Evolutionary conservation across 2,329 filamentous ascomycete species (phyloP).

Genomic region (Alternaria sp.): DNA sequence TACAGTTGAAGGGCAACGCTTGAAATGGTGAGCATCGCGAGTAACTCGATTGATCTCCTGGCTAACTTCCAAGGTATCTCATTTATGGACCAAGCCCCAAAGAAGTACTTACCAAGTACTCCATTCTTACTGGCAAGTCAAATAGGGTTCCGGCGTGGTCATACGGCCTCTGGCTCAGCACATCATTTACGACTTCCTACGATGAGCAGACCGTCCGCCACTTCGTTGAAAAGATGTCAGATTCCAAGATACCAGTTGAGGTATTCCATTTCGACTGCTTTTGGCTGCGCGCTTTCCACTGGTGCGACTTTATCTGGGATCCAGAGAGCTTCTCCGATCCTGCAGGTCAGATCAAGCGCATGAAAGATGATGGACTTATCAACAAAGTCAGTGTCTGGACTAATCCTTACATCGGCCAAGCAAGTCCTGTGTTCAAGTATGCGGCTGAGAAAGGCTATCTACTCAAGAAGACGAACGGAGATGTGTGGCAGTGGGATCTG

Average conservation of each 20-base stretch:
- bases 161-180: slow-evolving; percentile 78
- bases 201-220: slow-evolving; percentile 71
- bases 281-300: slow-evolving; percentile 77
- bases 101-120: slow-evolving; percentile 72
- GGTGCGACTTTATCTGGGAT: slow-evolving; percentile 78
- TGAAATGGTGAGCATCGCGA: slow-evolving; percentile 62
- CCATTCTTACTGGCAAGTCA: slow-evolving; percentile 69
- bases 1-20: slow-evolving; percentile 69
- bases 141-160: slow-evolving; percentile 74
- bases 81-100: slow-evolving; percentile 75
- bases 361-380: slow-evolving; percentile 66
- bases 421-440: slow-evolving; percentile 68
- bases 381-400: slow-evolving; percentile 76
- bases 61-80: slow-evolving; percentile 58
- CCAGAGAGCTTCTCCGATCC: slow-evolving; percentile 72
- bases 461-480: slow-evolving; percentile 70
- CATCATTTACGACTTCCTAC: slow-evolving; percentile 76
- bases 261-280: slow-evolving; percentile 81
- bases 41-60: background rate
- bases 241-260: slow-evolving; percentile 68
- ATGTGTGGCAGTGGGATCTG: slow-evolving; percentile 77
- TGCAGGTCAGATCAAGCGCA: slow-evolving; percentile 65
- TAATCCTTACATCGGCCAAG: slow-evolving; percentile 75
- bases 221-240: slow-evolving; percentile 73
- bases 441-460: slow-evolving; percentile 72